phyloP scores from a whole-genome alignment of 1,139 yeast genomes.

The Zygoascus hellenicus region DNA sequence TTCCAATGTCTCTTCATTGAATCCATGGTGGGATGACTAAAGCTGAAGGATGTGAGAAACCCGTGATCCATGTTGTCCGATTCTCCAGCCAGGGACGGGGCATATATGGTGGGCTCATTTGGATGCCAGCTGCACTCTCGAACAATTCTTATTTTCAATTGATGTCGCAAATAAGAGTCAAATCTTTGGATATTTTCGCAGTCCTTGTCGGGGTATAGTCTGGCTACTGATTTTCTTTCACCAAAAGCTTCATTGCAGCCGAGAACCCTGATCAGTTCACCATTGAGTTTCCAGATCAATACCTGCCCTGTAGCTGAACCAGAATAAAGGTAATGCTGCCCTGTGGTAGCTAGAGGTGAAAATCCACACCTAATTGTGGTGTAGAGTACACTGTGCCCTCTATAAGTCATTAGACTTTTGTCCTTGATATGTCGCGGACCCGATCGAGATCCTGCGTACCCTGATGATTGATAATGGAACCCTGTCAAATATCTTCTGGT shows the following conservation, averaged over 20 bases:
- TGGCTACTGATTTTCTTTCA: neutral
- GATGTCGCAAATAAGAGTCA: neutral
- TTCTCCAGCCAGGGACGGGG: conserved; percentile 14
- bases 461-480: conserved; percentile 28
- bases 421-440: conserved; percentile 26
- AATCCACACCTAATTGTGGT: conserved; percentile 33
- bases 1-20: neutral
- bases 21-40: conserved; percentile 1
- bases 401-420: conserved; percentile 29
- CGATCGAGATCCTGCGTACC: conserved; percentile 21
- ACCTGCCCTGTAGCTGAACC: conserved; percentile 32
- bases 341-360: conserved; percentile 29
- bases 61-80: conserved; percentile 6
- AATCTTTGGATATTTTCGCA: neutral
- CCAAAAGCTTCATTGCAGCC: conserved; percentile 12
- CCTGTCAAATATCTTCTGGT: conserved; percentile 16
- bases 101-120: conserved; percentile 19
- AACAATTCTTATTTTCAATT: conserved; percentile 11
- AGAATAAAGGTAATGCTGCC: conserved; percentile 30
- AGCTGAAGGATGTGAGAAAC: conserved; percentile 4
- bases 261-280: conserved; percentile 21
- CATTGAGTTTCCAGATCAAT: conserved; percentile 32
- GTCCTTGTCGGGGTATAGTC: neutral
- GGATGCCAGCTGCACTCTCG: conserved; percentile 24
- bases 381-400: conserved; percentile 30